Evolutionary conservation across 73 alveolate species (phyloP), one percentile per base, ranked within the genome.

Genomic region (Stentor roeselii): DNA sequence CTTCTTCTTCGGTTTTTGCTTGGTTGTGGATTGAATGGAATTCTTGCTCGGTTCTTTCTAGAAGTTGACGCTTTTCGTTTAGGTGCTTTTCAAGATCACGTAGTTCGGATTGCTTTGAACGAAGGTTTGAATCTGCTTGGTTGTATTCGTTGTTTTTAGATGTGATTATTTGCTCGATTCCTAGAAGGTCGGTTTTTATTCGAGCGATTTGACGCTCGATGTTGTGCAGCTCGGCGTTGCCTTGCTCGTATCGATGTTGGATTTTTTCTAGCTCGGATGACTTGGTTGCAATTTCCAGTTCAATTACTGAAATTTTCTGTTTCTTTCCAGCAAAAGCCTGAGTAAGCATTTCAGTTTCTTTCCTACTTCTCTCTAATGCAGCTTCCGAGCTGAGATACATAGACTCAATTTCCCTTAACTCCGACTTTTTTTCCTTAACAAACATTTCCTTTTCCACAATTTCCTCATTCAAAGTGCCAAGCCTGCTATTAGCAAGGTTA

Each of bases 1-100:
- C 37, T 67, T 67, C 80, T 2, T 67, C 80, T 67, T 67, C 80
- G 37, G 80, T 34, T 67, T 67, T 21, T n/a, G 41, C 37, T 67
- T 67, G 80, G 37, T n/a, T 40, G 11, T 67, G n/a, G 80, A 21
- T 67, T 15, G 21, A 36, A n/a, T n/a, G 27, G 0, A 67, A 40
- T 2, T 32, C 34, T 32, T 67, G 80, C 37, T 67, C 50, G 11
- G n/a, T 21, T 21, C 34, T 67, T 30, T 14, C 37, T 21, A 67
- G 37, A 36, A 34, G 2, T n/a, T 30, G 21, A 21, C 34, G 41
- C 2, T 67, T 67, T 34, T 34, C 80, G 11, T 21, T 67, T 30
- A 30, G 2, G 0, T 21, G 42, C 14, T 32, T 21, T 67, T 67
- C 80, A 67, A 32, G 21, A 32, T 67, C 37, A 30, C 34, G 21